Conservation (phyloP, 805 yeast genomes). For the Lipomyces oligophaga region DNA sequence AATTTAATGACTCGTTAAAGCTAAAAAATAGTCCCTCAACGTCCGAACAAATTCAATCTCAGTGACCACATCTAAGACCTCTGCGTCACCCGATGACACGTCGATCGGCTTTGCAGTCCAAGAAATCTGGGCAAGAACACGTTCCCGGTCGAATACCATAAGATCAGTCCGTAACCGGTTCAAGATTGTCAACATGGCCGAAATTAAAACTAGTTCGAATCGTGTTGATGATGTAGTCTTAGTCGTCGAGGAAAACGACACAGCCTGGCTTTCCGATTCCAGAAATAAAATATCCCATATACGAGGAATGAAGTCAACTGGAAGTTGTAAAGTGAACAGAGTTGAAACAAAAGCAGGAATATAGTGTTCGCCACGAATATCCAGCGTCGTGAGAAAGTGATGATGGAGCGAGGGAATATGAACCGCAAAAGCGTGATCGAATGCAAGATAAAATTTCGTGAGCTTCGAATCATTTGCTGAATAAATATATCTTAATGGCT, state of each 20-base stretch:
- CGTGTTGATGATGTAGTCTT: slow-evolving; percentile 2
- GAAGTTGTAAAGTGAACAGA: slow-evolving; percentile 46
- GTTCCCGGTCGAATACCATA: slow-evolving; percentile 31
- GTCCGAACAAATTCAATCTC: slow-evolving; percentile 16
- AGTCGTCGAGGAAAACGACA: background rate
- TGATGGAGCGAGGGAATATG: slow-evolving; percentile 46
- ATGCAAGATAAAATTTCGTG: slow-evolving; percentile 45
- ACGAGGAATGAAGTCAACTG: slow-evolving; percentile 47
- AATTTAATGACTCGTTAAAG: no score
- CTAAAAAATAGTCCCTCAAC: slow-evolving; percentile 8
- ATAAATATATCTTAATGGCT: slow-evolving; percentile 38
- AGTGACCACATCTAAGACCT: slow-evolving; percentile 1
- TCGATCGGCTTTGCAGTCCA: slow-evolving; percentile 39
- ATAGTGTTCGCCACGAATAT: slow-evolving; percentile 43
- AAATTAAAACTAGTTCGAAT: slow-evolving; percentile 50
- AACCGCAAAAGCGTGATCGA: slow-evolving; percentile 46
- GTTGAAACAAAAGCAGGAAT: slow-evolving; percentile 44
- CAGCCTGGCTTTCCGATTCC: slow-evolving; percentile 40
- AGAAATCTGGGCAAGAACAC: slow-evolving; percentile 38
- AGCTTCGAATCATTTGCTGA: slow-evolving; percentile 36
- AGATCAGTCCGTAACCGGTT: slow-evolving; percentile 51
- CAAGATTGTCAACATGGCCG: slow-evolving; percentile 53
- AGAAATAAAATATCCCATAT: slow-evolving; percentile 57
- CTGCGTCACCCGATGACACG: slow-evolving; percentile 48
- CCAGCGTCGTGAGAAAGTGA: slow-evolving; percentile 47